Evolutionary conservation across 345 rosid genomes (phyloP).

Genomic region (Draba incana): DNA sequence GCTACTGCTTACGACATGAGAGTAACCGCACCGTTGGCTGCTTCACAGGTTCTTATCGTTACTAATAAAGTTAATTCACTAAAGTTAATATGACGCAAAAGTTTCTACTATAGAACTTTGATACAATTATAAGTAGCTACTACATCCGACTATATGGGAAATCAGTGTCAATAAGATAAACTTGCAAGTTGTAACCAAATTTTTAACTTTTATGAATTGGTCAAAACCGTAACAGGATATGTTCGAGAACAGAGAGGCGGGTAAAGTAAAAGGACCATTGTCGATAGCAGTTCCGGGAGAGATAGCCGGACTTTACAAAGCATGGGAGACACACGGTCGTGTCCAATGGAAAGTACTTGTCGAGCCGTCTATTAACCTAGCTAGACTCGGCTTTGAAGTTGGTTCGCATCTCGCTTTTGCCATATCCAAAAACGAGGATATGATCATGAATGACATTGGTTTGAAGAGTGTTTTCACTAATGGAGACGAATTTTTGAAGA

Average conservation of each 20-base stretch:
- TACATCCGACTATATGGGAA: too few relatives aligned
- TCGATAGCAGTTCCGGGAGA: constrained; percentile 90
- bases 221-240: constrained; percentile 53
- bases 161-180: too few relatives aligned
- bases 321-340: constrained; percentile 70
- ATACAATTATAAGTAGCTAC: too few relatives aligned
- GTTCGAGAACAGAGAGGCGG: constrained; percentile 54
- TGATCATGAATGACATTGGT: constrained; percentile 63
- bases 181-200: not conserved
- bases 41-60: constrained; percentile 55
- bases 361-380: constrained; percentile 72
- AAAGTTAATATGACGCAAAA: not conserved
- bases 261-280: constrained; percentile 62
- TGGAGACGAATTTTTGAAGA: constrained; percentile 53
- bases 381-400: constrained; percentile 60
- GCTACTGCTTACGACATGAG: constrained; percentile 78
- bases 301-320: constrained; percentile 79
- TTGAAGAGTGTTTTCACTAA: constrained; percentile 64
- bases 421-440: constrained; percentile 30
- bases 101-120: not conserved
- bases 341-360: constrained; percentile 62
- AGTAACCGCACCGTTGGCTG: constrained; percentile 81
- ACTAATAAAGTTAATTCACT: too few relatives aligned
- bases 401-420: constrained; percentile 56
- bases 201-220: not conserved